These are phyloP conservation scores for Didymella pinodella DNA, from an alignment of 2,329 filamentous ascomycete species.

Conservation along the genomic window DNA sequence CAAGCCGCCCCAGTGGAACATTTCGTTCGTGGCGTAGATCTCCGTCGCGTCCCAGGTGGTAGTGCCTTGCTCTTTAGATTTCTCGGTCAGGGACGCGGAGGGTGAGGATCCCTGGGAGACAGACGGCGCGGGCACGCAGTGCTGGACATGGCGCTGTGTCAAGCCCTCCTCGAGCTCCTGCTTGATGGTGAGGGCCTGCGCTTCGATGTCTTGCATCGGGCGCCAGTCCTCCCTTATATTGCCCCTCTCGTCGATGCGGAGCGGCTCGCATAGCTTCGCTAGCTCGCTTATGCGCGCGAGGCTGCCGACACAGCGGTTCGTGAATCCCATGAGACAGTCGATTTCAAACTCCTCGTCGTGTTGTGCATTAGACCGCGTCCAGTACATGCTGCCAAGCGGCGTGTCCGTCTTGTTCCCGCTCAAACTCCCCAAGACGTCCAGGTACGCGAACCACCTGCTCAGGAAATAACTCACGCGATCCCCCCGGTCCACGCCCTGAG, in stretches of 20 bases:
- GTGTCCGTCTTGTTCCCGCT: slow-evolving; percentile 62
- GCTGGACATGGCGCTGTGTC: slow-evolving; percentile 45
- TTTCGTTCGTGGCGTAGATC: slow-evolving; percentile 75
- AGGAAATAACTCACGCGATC: slow-evolving; percentile 73
- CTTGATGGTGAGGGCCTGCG: slow-evolving; percentile 67
- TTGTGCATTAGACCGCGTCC: slow-evolving; percentile 54
- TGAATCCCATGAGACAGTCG: slow-evolving; percentile 83
- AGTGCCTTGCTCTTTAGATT: slow-evolving; percentile 21
- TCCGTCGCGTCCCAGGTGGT: slow-evolving; percentile 67
- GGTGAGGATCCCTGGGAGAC: slow-evolving; percentile 42
- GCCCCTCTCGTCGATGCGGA: slow-evolving; percentile 65
- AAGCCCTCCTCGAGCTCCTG: slow-evolving; percentile 66
- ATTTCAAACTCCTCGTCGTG: slow-evolving; percentile 72
- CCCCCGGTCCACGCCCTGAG: slow-evolving; percentile 61
- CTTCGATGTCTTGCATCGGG: slow-evolving; percentile 63
- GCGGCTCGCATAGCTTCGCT: slow-evolving; percentile 71
- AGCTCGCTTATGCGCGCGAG: slow-evolving; percentile 76
- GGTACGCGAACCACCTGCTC: slow-evolving; percentile 82
- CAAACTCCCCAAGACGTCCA: slow-evolving; percentile 79
- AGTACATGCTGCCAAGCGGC: slow-evolving; percentile 54
- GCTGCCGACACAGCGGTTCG: slow-evolving; percentile 72
- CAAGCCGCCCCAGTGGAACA: slow-evolving; percentile 80
- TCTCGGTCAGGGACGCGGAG: slow-evolving; percentile 34
- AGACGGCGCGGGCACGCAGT: slow-evolving; percentile 48
- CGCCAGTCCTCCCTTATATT: slow-evolving; percentile 64